A percentile compares a stretch with the other conserved stretches of the same genome.
These are phyloP conservation scores for Tripidium arundinaceum DNA, from an alignment of 202 grass and related monocot species.

Conservation along the genomic window DNA sequence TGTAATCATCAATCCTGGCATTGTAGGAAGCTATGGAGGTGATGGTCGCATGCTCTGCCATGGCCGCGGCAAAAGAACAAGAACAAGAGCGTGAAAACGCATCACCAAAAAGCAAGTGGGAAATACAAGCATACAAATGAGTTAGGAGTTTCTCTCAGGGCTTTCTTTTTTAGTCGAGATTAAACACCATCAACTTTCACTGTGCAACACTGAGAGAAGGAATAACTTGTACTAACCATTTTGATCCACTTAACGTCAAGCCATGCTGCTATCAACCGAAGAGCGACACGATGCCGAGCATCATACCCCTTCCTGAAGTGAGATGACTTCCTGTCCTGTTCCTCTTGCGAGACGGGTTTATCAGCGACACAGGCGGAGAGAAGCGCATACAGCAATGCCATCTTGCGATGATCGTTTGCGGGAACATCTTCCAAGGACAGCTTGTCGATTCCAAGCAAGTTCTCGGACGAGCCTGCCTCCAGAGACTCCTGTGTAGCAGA, in stretches of 20 bases:
- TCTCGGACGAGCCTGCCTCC: constrained; percentile 25
- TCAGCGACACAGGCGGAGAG: constrained; percentile 87
- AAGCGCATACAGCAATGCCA: constrained; percentile 63
- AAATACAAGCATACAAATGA: background rate
- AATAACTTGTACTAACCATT: constrained; percentile 59
- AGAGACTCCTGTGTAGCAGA: constrained; percentile 26
- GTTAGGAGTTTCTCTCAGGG: background rate
- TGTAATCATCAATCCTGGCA: too few species aligned
- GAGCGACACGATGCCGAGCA: constrained; percentile 75
- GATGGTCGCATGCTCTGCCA: too few species aligned
- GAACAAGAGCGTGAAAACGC: too few species aligned
- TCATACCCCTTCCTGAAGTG: constrained; percentile 85
- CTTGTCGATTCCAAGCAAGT: constrained; percentile 43
- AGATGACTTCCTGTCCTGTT: constrained; percentile 60
- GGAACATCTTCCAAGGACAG: constrained; percentile 50
- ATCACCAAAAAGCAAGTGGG: background rate
- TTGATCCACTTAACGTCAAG: constrained; percentile 86
- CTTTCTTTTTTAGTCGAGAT: background rate
- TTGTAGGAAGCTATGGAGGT: too few species aligned
- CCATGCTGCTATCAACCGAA: constrained; percentile 75
- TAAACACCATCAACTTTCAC: background rate
- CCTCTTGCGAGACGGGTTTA: constrained; percentile 48
- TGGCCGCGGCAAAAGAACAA: too few species aligned
- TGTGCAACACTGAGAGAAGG: background rate
- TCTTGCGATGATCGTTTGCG: constrained; percentile 52